A percentile compares a stretch with the other conserved stretches of the same genome.
These are phyloP conservation scores for Fusarium sp. DNA, from an alignment of 2,329 filamentous ascomycete species.

Conservation along the genomic window DNA sequence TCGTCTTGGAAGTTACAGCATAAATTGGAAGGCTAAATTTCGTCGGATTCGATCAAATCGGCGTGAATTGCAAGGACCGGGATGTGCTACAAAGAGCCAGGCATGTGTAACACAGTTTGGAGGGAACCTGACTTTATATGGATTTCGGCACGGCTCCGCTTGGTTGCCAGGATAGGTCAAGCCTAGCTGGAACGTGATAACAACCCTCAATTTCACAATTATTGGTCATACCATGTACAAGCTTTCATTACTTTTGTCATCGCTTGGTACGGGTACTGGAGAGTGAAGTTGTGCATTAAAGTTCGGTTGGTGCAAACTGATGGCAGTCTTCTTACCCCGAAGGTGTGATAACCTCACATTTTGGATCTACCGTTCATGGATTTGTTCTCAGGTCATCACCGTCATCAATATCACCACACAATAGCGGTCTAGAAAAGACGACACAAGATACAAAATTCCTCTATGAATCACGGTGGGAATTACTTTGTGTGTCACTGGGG, in stretches of 20 bases:
- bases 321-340: slow-evolving; percentile 20
- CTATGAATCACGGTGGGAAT: slow-evolving; percentile 25
- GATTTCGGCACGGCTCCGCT: slow-evolving; percentile 22
- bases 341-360: slow-evolving; percentile 1
- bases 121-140: slow-evolving; percentile 36
- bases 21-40: not conserved
- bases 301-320: not conserved
- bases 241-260: slow-evolving; percentile 2
- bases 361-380: not conserved
- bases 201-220: slow-evolving; percentile 17
- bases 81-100: not conserved
- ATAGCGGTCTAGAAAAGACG: slow-evolving; percentile 5
- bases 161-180: slow-evolving; percentile 17
- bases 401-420: not conserved
- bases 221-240: slow-evolving; percentile 27
- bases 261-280: not conserved
- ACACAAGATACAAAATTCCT: not conserved
- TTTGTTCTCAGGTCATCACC: not conserved
- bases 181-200: slow-evolving; percentile 11
- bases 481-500: not conserved
- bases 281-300: not conserved
- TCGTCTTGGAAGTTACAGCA: not conserved
- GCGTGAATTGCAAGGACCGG: not conserved
- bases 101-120: slow-evolving; percentile 17
- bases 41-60: not conserved